These are phyloP conservation scores for Cytospora schulzeri DNA, from an alignment of 2,329 filamentous ascomycete genomes.

Conservation along the genomic window DNA sequence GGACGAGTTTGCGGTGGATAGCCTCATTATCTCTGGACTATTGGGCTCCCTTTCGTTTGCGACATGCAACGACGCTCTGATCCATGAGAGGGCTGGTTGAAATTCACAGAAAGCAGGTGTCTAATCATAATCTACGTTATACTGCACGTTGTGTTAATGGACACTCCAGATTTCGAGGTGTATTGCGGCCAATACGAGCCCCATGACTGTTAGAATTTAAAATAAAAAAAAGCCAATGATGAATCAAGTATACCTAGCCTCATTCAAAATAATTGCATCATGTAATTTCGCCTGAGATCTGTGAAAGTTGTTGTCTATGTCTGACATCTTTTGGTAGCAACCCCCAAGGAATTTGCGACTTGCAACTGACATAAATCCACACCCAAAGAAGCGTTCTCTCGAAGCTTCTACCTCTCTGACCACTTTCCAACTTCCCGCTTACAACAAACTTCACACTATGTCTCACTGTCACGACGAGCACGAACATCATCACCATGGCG, in stretches of 20 bases:
- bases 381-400: neutral
- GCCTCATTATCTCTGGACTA: neutral
- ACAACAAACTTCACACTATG: constrained; percentile 29
- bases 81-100: neutral
- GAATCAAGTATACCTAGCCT: neutral
- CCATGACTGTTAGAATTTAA: neutral
- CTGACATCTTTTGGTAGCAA: neutral
- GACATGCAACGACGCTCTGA: neutral
- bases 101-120: neutral
- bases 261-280: neutral
- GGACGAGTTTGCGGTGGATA: neutral
- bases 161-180: too few relatives aligned
- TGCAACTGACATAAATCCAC: constrained; percentile 16
- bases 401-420: constrained; percentile 21
- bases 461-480: constrained; percentile 41
- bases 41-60: neutral
- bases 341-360: neutral
- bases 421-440: neutral
- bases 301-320: neutral
- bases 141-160: too few relatives aligned
- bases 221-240: neutral
- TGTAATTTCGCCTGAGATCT: too few relatives aligned
- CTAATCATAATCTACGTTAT: too few relatives aligned
- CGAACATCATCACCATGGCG: constrained; percentile 55
- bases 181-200: neutral